Percentiles rank a stretch among this genome's conserved stretches.
Evolutionary conservation across 2,329 filamentous ascomycete species (phyloP).

Genomic region (Aspergillus sp.): DNA sequence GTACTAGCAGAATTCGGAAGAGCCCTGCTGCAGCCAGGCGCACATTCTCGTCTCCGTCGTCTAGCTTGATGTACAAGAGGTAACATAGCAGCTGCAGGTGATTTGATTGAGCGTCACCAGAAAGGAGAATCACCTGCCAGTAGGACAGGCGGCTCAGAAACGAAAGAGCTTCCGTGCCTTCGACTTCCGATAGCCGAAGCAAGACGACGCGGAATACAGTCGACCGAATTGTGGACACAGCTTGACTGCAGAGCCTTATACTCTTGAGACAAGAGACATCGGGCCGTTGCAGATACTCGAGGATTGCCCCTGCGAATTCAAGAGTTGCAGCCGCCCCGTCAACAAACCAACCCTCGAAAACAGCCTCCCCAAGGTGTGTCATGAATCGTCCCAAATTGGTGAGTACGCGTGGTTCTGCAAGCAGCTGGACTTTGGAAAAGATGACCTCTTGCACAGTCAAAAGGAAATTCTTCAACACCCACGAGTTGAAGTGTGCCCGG

Average conservation of each 20-base stretch:
- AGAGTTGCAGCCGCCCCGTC: constrained; percentile 80
- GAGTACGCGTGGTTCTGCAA: constrained; percentile 79
- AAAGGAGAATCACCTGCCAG: constrained; percentile 91
- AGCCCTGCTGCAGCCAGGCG: constrained; percentile 78
- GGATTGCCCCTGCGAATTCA: constrained; percentile 79
- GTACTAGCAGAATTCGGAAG: constrained; percentile 88
- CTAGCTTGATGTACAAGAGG: constrained; percentile 84
- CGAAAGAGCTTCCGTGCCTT: constrained; percentile 67
- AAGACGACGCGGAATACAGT: constrained; percentile 79
- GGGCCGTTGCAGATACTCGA: constrained; percentile 86
- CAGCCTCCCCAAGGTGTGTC: constrained; percentile 79
- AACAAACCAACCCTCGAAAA: constrained; percentile 96
- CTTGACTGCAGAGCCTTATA: constrained; percentile 86
- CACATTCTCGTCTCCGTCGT: constrained; percentile 68
- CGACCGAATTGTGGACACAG: constrained; percentile 72
- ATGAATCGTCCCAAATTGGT: constrained; percentile 84
- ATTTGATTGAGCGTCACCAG: constrained; percentile 75
- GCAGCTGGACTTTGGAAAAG: constrained; percentile 68
- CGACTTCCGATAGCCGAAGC: constrained; percentile 79
- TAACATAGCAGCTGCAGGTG: constrained; percentile 88
- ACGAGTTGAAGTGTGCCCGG: constrained; percentile 93
- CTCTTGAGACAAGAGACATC: constrained; percentile 80
- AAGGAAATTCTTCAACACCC: constrained; percentile 75
- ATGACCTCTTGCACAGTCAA: constrained; percentile 70
- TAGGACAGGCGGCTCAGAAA: constrained; percentile 87